A percentile compares a stretch with the other conserved stretches of the same genome.
These are phyloP conservation scores for Sugiyamaella smithiae DNA, from an alignment of 805 yeast genomes.

Conservation along the genomic window DNA sequence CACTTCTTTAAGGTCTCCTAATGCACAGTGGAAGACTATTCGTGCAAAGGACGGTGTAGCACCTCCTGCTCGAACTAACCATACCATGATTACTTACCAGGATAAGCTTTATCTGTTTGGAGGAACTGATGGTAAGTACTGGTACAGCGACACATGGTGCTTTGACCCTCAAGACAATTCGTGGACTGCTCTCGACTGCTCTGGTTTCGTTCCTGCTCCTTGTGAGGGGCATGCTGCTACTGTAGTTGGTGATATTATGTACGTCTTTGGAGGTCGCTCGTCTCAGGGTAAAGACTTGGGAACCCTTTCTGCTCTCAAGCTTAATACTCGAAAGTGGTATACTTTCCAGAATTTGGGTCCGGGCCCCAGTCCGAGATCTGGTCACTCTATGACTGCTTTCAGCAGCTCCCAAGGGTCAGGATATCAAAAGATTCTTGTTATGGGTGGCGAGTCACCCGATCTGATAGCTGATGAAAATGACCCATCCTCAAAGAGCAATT, in stretches of 20 bases:
- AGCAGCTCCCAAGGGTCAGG: constrained; percentile 26
- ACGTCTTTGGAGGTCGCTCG: constrained; percentile 87
- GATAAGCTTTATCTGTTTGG: constrained; percentile 85
- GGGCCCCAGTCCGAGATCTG: constrained; percentile 82
- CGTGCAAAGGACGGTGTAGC: constrained; percentile 46
- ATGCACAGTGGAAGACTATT: constrained; percentile 78
- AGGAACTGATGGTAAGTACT: constrained; percentile 74
- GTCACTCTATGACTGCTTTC: constrained; percentile 80
- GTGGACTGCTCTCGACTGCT: constrained; percentile 70
- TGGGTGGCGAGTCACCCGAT: constrained; percentile 86
- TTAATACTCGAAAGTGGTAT: constrained; percentile 71
- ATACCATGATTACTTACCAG: constrained; percentile 78
- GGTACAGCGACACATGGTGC: constrained; percentile 74
- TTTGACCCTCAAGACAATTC: constrained; percentile 65
- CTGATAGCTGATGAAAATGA: constrained; percentile 45
- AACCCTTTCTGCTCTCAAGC: constrained; percentile 70
- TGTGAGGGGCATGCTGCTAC: constrained; percentile 90
- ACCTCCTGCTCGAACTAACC: constrained; percentile 89
- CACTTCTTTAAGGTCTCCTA: constrained; percentile 77
- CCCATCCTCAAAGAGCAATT: constrained; percentile 26
- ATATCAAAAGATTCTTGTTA: constrained; percentile 66
- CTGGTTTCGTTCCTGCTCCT: constrained; percentile 79
- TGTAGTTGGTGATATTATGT: constrained; percentile 71
- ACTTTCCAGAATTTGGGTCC: constrained; percentile 52
- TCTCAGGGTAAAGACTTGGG: constrained; percentile 64